Conservation (phyloP, 2,329 filamentous ascomycete species). For the Neospermospora avenae region DNA sequence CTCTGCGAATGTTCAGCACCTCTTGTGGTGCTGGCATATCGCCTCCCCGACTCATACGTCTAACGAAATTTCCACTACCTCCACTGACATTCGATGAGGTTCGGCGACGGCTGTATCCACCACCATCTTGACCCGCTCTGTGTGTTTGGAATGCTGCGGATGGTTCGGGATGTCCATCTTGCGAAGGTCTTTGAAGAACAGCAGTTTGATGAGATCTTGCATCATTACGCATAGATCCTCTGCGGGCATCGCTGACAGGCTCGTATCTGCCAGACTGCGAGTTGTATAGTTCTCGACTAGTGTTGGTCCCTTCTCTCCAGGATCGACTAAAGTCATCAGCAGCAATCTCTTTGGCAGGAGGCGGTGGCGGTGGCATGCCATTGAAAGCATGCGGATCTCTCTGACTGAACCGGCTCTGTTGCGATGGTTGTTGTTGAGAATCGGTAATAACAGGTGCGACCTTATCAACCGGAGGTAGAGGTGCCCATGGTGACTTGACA, state of each 20-base stretch:
- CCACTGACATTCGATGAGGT: conserved; percentile 91
- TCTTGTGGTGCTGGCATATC: conserved; percentile 35
- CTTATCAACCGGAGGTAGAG: conserved; percentile 80
- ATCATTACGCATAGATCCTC: conserved; percentile 67
- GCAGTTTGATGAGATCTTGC: conserved; percentile 67
- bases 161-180: conserved; percentile 73
- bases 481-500: conserved; percentile 87
- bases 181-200: conserved; percentile 69
- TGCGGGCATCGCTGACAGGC: conserved; percentile 72
- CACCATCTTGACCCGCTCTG: conserved; percentile 61
- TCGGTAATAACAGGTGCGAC: conserved; percentile 67
- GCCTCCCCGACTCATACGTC: conserved; percentile 35
- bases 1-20: conserved; percentile 44
- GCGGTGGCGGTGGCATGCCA: conserved; percentile 48
- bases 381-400: conserved; percentile 57
- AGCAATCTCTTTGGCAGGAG: conserved; percentile 76
- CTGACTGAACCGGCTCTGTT: conserved; percentile 46
- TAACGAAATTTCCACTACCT: conserved; percentile 67
- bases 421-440: conserved; percentile 42
- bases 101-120: conserved; percentile 70
- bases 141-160: conserved; percentile 83
- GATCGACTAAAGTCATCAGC: conserved; percentile 89
- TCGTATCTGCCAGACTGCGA: conserved; percentile 95
- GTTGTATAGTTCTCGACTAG: conserved; percentile 80
- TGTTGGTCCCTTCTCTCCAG: conserved; percentile 69